A percentile compares a stretch with the other conserved stretches of the same genome.
These are phyloP conservation scores for Penicillium sp. DNA, from an alignment of 2,329 filamentous ascomycete genomes.

Conservation along the genomic window DNA sequence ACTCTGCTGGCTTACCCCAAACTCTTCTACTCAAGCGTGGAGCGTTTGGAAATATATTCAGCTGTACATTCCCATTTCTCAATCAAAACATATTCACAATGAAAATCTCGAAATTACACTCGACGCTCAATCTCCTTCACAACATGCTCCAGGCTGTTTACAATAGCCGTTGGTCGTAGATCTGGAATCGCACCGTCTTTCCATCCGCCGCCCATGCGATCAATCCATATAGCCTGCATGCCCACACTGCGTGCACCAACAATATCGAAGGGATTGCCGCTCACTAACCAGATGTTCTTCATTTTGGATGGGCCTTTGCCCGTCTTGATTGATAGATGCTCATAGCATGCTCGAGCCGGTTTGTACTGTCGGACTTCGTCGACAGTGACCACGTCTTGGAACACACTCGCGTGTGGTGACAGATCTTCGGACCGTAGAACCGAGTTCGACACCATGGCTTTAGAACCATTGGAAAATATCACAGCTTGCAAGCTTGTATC, in stretches of 20 bases:
- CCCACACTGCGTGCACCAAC: slow-evolving; percentile 64
- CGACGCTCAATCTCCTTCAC: slow-evolving; percentile 40
- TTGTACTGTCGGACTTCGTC: slow-evolving; percentile 65
- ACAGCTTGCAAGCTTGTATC: slow-evolving; percentile 53
- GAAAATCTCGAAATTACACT: not conserved
- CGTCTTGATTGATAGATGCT: slow-evolving; percentile 56
- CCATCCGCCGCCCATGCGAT: slow-evolving; percentile 65
- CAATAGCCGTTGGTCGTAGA: slow-evolving; percentile 56
- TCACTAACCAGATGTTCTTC: slow-evolving; percentile 66
- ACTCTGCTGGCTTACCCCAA: slow-evolving; percentile 49
- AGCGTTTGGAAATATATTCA: slow-evolving; percentile 51
- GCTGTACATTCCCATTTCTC: slow-evolving; percentile 38
- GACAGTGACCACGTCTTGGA: slow-evolving; percentile 62
- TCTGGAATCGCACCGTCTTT: slow-evolving; percentile 59
- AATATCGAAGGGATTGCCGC: slow-evolving; percentile 72
- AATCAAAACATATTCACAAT: not conserved
- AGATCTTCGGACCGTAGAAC: slow-evolving; percentile 60
- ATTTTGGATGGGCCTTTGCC: slow-evolving; percentile 48
- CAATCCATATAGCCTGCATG: slow-evolving; percentile 67
- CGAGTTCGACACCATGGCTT: slow-evolving; percentile 62
- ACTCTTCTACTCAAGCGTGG: slow-evolving; percentile 43
- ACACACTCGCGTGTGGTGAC: slow-evolving; percentile 48
- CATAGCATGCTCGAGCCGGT: slow-evolving; percentile 63
- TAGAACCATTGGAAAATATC: slow-evolving; percentile 71
- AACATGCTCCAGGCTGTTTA: slow-evolving; percentile 59